Evolutionary conservation across 306 rosid genomes (phyloP), one percentile per base, ranked within the genome.

Genomic region (Vicia sativa): DNA sequence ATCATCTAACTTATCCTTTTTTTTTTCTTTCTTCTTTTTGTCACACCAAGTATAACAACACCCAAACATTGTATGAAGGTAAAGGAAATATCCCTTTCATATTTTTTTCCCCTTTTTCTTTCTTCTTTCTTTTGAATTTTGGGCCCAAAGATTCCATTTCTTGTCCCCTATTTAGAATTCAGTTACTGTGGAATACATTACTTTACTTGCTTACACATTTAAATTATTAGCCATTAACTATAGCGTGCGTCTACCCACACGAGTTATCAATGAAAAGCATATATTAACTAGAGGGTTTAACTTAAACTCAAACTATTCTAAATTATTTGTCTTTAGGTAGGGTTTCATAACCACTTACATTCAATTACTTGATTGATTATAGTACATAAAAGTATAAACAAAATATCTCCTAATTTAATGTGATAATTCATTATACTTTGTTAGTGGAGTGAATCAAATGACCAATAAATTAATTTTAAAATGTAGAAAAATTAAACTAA

Each of bases 21-120:
- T 50, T 53, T n/a, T 21, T 37, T 6, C 3, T 11, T 15, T n/a
- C 53, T 39, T 75, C 70, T 49, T 74, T 74, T 66, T 46, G 42
- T 67, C 49, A 31, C 55, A 57, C 50, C 67, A 65, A 65, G 45
- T 56, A 65, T 28, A 65, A 65, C 29, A 65, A 65, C 72, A 73
- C 19, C 43, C 13, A 1, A 57, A 41, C 44, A 15, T 64, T 56
- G 11, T 25, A n/a, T 10, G 26, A 6, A 58, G 62, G 54, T 37
- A 28, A 60, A 39, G 60, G 55, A 75, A 68, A 65, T 56, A 57
- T 74, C 79, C 58, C 75, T 76, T 60, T 76, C 75, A 50, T 68
- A 64, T 62, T 53, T 23, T 16, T 49, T 3, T 0, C 21, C 29
- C 52, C 26, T 11, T 67, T 38, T 39, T 49, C 16, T 11, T 67